Percentiles rank a stretch among this genome's conserved stretches.
Evolutionary conservation across 202 grass and related monocot genomes (phyloP).

Genomic region (Eragrostis tef): DNA sequence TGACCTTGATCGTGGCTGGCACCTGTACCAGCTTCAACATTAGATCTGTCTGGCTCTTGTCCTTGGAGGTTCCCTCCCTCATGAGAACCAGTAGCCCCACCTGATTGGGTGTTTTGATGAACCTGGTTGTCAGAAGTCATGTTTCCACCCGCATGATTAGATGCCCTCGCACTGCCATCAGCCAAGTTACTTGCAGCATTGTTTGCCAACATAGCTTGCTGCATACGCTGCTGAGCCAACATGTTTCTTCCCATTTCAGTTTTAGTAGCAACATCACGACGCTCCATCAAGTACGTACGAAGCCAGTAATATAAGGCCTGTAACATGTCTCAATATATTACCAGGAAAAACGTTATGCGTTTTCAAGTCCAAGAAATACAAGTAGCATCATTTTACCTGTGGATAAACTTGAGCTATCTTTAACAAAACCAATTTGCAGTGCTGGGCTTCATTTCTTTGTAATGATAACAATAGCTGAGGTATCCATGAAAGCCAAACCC

Average conservation of each 20-base stretch:
- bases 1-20: conserved; percentile 67
- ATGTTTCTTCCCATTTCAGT: conserved; percentile 84
- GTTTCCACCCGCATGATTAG: conserved; percentile 48
- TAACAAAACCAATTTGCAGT: conserved; percentile 96
- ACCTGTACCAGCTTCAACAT: conserved; percentile 61
- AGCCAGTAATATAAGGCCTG: conserved; percentile 99
- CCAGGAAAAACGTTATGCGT: conserved; percentile 21
- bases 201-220: conserved; percentile 80
- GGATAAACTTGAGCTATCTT: conserved; percentile 99
- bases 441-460: conserved; percentile 86
- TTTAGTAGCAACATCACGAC: conserved; percentile 95
- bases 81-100: conserved; percentile 64
- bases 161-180: conserved; percentile 48
- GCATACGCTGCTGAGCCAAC: conserved; percentile 89
- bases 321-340: conserved; percentile 42
- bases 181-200: conserved; percentile 60
- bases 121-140: conserved; percentile 61
- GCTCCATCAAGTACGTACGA: conserved; percentile 97
- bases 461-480: conserved; percentile 92
- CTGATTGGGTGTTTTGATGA: conserved; percentile 64
- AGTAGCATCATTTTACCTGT: conserved; percentile 62
- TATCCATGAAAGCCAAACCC: conserved; percentile 99
- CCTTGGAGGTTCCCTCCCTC: conserved; percentile 81
- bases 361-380: conserved; percentile 36
- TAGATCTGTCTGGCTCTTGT: conserved; percentile 76